Evolutionary conservation across 2,329 filamentous ascomycete genomes (phyloP), one percentile per base, ranked within the genome.

Genomic region (Fonsecaea monophora): DNA sequence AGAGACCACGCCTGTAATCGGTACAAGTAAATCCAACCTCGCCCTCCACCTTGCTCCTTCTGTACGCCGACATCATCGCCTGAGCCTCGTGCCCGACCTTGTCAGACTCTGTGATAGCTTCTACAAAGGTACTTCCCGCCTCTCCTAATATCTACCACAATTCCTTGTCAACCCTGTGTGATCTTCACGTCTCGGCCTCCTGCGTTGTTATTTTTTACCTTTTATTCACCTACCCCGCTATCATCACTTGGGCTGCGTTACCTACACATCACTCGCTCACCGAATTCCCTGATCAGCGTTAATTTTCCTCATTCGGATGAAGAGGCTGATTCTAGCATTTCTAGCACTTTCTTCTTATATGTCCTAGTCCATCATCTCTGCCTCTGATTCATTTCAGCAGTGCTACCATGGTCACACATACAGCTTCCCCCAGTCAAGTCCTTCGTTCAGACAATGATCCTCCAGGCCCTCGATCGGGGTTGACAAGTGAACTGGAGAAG

Each of bases 401-500:
- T 50, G 15, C 35, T 45, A 45, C 15, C 38, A 61, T 61, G 59
- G 59, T 61, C 45, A 54, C 42, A 48, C 59, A 61, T 38, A 50
- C 45, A 10, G 42, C 34, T 53, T 34, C 48, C 42, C 45, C 62
- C 21, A 10, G 15, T 12, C 35, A 65, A 50, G 45, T 45, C 21
- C 21, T 42, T 13, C 18, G 35, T 30, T 8, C 50, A 4, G 18
- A 38, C 21, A 53, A 38, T 54, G 50, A 64, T 25, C 54, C 62
- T 64, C 48, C 61, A n/a, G 32, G 15, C 30, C 57, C 50, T 30
- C 32, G 35, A 37, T 18, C 59, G 7, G 18, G n/a, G 30, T 30
- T 61, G 18, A 66, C 50, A 38, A 53, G 50, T 53, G 62, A 68
- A 12, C 42, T 62, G 30, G 21, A 59, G 59, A 63, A 48, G 75